phyloP scores from a whole-genome alignment of 2,329 filamentous ascomycete species.

The Botrytis pseudocinerea region DNA sequence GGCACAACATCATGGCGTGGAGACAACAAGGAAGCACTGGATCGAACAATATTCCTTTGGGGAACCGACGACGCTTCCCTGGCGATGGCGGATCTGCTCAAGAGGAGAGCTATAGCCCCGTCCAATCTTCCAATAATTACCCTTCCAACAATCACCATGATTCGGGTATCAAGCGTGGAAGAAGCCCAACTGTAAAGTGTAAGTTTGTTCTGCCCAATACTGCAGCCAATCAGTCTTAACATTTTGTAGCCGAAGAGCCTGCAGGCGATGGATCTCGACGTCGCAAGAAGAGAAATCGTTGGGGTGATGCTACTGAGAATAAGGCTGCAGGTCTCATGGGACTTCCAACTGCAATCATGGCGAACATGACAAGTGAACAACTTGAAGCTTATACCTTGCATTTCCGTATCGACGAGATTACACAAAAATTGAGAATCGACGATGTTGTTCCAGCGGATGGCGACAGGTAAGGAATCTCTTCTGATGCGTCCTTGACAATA shows the following conservation, averaged over 20 bases:
- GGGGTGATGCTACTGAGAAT: conserved; percentile 96
- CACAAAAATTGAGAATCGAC: conserved; percentile 97
- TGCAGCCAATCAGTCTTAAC: conserved; percentile 26
- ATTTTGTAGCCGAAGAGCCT: conserved; percentile 37
- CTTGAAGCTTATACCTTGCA: conserved; percentile 96
- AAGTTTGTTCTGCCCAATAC: conserved; percentile 41
- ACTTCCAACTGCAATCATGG: conserved; percentile 90
- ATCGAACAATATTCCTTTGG: conserved; percentile 96
- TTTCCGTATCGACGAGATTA: conserved; percentile 97
- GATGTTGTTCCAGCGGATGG: conserved; percentile 97
- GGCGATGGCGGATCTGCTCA: conserved; percentile 52
- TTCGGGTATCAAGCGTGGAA: conserved; percentile 72
- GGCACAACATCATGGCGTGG: conserved; percentile 58
- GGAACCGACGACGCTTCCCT: conserved; percentile 77
- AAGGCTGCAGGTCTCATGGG: conserved; percentile 98
- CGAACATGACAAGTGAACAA: conserved; percentile 98
- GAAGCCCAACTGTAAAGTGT: conserved; percentile 79
- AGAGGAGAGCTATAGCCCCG: conserved; percentile 37
- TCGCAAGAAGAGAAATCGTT: conserved; percentile 98
- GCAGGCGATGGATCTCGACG: conserved; percentile 72
- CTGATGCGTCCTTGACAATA: conserved; percentile 3
- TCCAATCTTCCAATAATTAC: conserved; percentile 29
- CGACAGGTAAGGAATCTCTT: conserved; percentile 68
- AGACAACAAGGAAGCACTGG: conserved; percentile 85
- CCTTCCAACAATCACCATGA: conserved; percentile 31